These are phyloP conservation scores for Candida ulmi DNA, from an alignment of 805 yeast genomes.

Conservation along the genomic window DNA sequence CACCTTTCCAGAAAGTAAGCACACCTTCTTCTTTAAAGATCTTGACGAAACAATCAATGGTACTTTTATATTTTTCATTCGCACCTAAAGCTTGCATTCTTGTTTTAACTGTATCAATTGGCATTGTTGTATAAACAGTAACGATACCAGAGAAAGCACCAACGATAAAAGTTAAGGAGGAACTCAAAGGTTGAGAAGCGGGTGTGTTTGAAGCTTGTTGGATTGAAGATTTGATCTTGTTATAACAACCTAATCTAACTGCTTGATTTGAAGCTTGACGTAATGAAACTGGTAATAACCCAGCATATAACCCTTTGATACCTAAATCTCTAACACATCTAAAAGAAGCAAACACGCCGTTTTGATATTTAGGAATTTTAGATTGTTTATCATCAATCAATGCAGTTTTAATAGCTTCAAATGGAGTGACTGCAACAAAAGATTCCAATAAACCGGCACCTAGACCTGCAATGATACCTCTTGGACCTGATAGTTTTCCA, in stretches of 20 bases:
- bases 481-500: slow-evolving; percentile 82
- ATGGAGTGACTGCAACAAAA: slow-evolving; percentile 91
- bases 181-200: slow-evolving; percentile 68
- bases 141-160: slow-evolving; percentile 89
- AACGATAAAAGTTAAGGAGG: slow-evolving; percentile 75
- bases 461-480: slow-evolving; percentile 90
- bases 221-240: slow-evolving; percentile 72
- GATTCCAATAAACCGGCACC: slow-evolving; percentile 96
- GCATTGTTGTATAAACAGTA: slow-evolving; percentile 92
- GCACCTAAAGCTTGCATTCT: slow-evolving; percentile 95
- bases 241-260: slow-evolving; percentile 89
- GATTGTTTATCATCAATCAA: slow-evolving; percentile 88
- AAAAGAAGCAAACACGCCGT: slow-evolving; percentile 51
- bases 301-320: slow-evolving; percentile 77
- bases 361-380: slow-evolving; percentile 69
- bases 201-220: slow-evolving; percentile 65
- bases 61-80: slow-evolving; percentile 59
- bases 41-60: slow-evolving; percentile 74
- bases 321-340: slow-evolving; percentile 74
- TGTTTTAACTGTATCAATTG: slow-evolving; percentile 92
- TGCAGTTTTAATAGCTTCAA: slow-evolving; percentile 94
- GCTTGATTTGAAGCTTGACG: slow-evolving; percentile 96
- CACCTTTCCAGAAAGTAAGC: slow-evolving; percentile 94
- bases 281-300: slow-evolving; percentile 86
- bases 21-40: slow-evolving; percentile 86